A percentile compares a stretch with the other conserved stretches of the same genome.
These are phyloP conservation scores for Clathrospora elynae DNA, from an alignment of 2,329 filamentous ascomycete genomes.

Conservation along the genomic window DNA sequence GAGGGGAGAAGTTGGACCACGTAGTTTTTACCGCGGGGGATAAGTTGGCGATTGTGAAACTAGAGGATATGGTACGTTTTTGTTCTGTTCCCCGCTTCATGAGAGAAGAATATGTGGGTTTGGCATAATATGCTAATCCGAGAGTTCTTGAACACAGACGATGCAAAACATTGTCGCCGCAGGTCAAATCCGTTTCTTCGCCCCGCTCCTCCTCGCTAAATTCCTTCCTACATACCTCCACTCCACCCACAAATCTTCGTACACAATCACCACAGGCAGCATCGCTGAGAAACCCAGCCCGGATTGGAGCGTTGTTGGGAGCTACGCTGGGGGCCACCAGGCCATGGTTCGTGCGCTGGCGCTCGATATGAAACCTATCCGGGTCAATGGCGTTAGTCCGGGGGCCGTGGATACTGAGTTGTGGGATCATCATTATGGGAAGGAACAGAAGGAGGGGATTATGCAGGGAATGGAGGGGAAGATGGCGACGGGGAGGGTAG, in stretches of 20 bases:
- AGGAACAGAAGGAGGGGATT: slow-evolving; percentile 31
- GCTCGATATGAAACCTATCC: slow-evolving; percentile 65
- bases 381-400: slow-evolving; percentile 66
- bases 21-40: slow-evolving; percentile 64
- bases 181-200: slow-evolving; percentile 58
- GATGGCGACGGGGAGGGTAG: slow-evolving; percentile 37
- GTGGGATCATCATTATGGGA: slow-evolving; percentile 44
- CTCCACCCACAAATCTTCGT: slow-evolving; percentile 51
- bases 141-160: slow-evolving; percentile 21
- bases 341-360: slow-evolving; percentile 63
- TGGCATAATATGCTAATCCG: too few relatives aligned
- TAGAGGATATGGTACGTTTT: slow-evolving; percentile 46
- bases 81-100: not conserved
- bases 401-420: slow-evolving; percentile 57
- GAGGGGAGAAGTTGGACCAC: slow-evolving; percentile 56
- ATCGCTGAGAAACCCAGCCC: slow-evolving; percentile 58
- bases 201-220: slow-evolving; percentile 60
- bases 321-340: slow-evolving; percentile 58
- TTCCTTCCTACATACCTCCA: slow-evolving; percentile 54
- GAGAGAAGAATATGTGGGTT: too few relatives aligned
- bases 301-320: slow-evolving; percentile 57
- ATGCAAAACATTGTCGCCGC: slow-evolving; percentile 51
- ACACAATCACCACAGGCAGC: slow-evolving; percentile 63
- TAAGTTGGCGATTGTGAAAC: slow-evolving; percentile 46
- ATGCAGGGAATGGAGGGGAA: slow-evolving; percentile 26